Conservation (phyloP, 129 eudicot species). For the Artemisia tridentata region DNA sequence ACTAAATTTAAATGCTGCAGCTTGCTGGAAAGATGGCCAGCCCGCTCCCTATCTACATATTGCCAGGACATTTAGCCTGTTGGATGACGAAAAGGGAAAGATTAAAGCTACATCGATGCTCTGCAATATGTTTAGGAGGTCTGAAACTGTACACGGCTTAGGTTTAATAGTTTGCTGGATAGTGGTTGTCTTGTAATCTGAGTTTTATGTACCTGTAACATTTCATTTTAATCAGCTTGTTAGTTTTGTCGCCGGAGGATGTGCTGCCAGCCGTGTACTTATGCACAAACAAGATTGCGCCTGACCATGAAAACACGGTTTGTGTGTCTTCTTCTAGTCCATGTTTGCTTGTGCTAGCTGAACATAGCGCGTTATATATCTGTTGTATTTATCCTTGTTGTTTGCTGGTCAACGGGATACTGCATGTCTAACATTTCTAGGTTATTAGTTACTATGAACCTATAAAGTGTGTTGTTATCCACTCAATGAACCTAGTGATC, state of each 20-base stretch:
- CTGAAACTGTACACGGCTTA: conserved; percentile 25
- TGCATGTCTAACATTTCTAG: too few relatives aligned
- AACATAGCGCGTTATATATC: conserved; percentile 9
- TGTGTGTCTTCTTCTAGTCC: conserved; percentile 15
- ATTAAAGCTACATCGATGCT: conserved; percentile 84
- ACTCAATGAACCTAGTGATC: too few relatives aligned
- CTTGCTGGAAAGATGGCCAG: conserved; percentile 85
- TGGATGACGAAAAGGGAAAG: conserved; percentile 87
- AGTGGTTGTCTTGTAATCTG: not conserved
- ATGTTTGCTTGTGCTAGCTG: conserved; percentile 10
- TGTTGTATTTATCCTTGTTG: not conserved
- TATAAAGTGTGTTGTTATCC: too few relatives aligned
- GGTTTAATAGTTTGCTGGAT: not conserved
- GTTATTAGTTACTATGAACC: too few relatives aligned
- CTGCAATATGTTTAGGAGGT: conserved; percentile 99
- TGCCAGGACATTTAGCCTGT: conserved; percentile 76
- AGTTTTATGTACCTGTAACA: conserved; percentile 9
- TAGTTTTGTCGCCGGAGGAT: conserved; percentile 84
- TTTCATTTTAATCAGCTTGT: conserved; percentile 56
- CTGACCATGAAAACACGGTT: conserved; percentile 97
- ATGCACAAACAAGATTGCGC: conserved; percentile 93
- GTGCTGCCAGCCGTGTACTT: conserved; percentile 93
- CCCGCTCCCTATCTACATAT: conserved; percentile 86
- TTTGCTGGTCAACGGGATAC: conserved; percentile 2
- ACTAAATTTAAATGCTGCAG: conserved; percentile 50